These are phyloP conservation scores for Dendrocalamus sinicus DNA, from an alignment of 176 grass and related monocot species.

Conservation along the genomic window DNA sequence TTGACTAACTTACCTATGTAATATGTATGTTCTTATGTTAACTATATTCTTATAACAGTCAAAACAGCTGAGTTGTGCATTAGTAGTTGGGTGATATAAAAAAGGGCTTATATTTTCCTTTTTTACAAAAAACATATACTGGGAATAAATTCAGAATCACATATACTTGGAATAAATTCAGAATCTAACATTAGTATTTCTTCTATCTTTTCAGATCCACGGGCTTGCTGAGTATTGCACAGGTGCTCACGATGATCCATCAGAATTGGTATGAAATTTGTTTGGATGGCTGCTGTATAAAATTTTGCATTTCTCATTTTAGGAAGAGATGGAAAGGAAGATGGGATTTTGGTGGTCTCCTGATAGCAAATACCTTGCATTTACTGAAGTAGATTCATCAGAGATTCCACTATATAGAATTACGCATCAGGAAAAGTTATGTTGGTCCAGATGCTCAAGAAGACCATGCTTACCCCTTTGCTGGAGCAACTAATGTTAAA, in stretches of 20 bases:
- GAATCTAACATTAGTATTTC: conserved; percentile 68
- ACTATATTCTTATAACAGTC: conserved; percentile 8
- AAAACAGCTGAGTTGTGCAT: neutral
- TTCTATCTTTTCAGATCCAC: conserved; percentile 85
- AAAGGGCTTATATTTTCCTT: neutral
- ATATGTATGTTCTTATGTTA: neutral
- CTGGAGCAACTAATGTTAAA: conserved; percentile 90
- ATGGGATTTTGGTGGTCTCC: conserved; percentile 99
- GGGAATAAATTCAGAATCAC: conserved; percentile 33
- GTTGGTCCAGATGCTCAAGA: conserved; percentile 88
- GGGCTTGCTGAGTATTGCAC: conserved; percentile 97
- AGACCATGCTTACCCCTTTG: conserved; percentile 95
- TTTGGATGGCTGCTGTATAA: conserved; percentile 32
- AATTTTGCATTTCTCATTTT: conserved; percentile 46
- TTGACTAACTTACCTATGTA: neutral
- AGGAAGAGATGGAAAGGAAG: conserved; percentile 99
- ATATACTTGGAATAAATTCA: neutral
- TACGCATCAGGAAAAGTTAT: conserved; percentile 96
- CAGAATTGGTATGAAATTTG: conserved; percentile 20
- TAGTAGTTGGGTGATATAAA: neutral
- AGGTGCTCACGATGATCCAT: conserved; percentile 59
- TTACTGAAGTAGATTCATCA: conserved; percentile 92
- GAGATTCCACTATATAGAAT: conserved; percentile 96
- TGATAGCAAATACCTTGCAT: conserved; percentile 87
- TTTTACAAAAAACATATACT: neutral